Evolutionary conservation across 2,329 filamentous ascomycete species (phyloP).

Genomic region (Calonectria multiphialidica): DNA sequence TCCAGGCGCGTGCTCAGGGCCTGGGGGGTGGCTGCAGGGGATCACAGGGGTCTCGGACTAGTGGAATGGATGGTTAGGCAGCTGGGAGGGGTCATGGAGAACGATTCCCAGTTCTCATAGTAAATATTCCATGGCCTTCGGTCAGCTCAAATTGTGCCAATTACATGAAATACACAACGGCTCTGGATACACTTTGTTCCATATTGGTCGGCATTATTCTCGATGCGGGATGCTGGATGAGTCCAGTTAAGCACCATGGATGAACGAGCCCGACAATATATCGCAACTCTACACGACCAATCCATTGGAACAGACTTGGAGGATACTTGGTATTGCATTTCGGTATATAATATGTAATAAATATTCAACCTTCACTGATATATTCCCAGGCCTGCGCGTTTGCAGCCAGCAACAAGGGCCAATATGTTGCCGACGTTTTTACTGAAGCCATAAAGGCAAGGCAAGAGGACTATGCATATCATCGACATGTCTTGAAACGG

Average conservation of each 20-base stretch:
- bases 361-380: background rate
- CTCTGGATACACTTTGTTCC: background rate
- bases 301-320: constrained; percentile 15
- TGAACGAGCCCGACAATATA: constrained; percentile 16
- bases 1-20: background rate
- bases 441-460: constrained; percentile 14
- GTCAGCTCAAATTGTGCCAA: background rate
- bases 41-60: background rate
- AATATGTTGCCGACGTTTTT: constrained; percentile 33
- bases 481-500: constrained; percentile 24
- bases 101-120: background rate
- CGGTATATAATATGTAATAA: background rate
- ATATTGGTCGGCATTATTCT: no score
- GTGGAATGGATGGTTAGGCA: background rate
- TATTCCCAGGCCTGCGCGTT: constrained; percentile 26
- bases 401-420: constrained; percentile 33
- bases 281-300: constrained; percentile 13
- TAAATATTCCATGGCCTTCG: background rate
- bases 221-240: no score
- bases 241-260: no score
- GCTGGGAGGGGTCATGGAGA: background rate
- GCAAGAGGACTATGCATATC: constrained; percentile 21
- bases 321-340: constrained; percentile 33
- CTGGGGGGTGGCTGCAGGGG: background rate
- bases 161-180: no score